Evolutionary conservation across 2,329 filamentous ascomycete species (phyloP).

Genomic region (Talaromyces sp.): DNA sequence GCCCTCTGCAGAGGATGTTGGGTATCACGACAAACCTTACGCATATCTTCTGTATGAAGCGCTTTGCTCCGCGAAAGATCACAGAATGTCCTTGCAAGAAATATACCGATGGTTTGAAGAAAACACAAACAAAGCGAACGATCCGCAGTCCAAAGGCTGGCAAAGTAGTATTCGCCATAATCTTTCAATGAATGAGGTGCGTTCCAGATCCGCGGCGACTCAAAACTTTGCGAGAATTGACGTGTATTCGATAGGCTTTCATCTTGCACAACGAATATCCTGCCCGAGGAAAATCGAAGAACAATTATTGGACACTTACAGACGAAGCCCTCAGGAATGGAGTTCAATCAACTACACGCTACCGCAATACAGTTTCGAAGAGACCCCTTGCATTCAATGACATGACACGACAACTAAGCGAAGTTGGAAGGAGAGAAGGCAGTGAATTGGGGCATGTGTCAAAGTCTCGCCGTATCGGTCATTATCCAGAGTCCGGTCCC

Average conservation of each 20-base stretch:
- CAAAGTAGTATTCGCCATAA: constrained; percentile 96
- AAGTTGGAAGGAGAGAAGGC: not conserved
- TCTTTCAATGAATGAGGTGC: constrained; percentile 89
- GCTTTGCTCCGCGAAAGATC: constrained; percentile 62
- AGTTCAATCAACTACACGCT: constrained; percentile 15
- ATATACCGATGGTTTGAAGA: constrained; percentile 87
- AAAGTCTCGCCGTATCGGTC: not conserved
- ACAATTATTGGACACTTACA: constrained; percentile 16
- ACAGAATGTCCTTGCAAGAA: constrained; percentile 75
- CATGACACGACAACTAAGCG: not conserved
- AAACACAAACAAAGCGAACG: constrained; percentile 72
- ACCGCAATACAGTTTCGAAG: constrained; percentile 1
- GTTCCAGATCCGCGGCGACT: constrained; percentile 29
- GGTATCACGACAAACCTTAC: constrained; percentile 61
- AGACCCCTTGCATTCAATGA: not conserved
- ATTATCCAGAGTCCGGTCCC: not conserved
- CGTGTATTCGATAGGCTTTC: constrained; percentile 23
- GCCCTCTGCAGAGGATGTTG: not conserved
- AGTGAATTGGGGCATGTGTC: not conserved
- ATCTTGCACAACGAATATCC: constrained; percentile 15
- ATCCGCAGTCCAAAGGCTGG: constrained; percentile 68
- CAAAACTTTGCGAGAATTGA: not conserved
- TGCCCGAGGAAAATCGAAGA: constrained; percentile 10
- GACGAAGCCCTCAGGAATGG: constrained; percentile 15
- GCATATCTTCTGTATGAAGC: constrained; percentile 76